Percentiles rank a stretch among this genome's conserved stretches.
Evolutionary conservation across 148 eudicot genomes (phyloP).

Genomic region (Bassia scoparia): DNA sequence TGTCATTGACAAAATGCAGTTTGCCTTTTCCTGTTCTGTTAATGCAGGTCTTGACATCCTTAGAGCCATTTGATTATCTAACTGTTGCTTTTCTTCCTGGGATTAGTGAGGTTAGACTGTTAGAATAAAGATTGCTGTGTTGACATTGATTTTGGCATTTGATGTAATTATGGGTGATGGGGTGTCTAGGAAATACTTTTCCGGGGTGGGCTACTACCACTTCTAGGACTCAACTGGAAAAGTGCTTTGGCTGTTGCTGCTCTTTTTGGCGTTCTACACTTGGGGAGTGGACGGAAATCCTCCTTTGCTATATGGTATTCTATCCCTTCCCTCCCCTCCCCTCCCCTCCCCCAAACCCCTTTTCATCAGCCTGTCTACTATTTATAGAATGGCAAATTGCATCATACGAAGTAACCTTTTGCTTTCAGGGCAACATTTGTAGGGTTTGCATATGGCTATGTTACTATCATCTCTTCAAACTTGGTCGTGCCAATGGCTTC

Average conservation of each 20-base stretch:
- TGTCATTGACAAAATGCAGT: not conserved
- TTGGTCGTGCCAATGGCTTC: conserved; percentile 80
- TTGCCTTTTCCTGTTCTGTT: not conserved
- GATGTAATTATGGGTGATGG: not conserved
- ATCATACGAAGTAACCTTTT: not conserved
- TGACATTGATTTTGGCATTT: not conserved
- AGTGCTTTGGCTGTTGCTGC: conserved; percentile 60
- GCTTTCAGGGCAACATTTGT: conserved; percentile 77
- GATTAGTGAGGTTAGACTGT: conserved; percentile 72
- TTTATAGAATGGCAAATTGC: not conserved
- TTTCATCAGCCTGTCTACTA: not conserved
- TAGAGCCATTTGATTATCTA: conserved; percentile 62
- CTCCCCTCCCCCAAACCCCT: not conserved
- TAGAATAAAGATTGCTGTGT: conserved; percentile 1
- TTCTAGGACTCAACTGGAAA: conserved; percentile 62
- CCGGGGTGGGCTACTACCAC: conserved; percentile 83
- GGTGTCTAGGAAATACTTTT: conserved; percentile 72
- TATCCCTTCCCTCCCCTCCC: not conserved
- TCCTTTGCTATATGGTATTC: conserved; percentile 76
- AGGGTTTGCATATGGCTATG: conserved; percentile 76
- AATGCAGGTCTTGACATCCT: conserved; percentile 75
- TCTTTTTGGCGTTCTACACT: conserved; percentile 70
- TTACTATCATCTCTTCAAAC: conserved; percentile 66
- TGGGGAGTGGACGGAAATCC: conserved; percentile 78
- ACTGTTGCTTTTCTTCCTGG: conserved; percentile 87